These are phyloP conservation scores for Punctularia strigosozonata DNA, from an alignment of 768 basidiomycete genomes.

Conservation along the genomic window DNA sequence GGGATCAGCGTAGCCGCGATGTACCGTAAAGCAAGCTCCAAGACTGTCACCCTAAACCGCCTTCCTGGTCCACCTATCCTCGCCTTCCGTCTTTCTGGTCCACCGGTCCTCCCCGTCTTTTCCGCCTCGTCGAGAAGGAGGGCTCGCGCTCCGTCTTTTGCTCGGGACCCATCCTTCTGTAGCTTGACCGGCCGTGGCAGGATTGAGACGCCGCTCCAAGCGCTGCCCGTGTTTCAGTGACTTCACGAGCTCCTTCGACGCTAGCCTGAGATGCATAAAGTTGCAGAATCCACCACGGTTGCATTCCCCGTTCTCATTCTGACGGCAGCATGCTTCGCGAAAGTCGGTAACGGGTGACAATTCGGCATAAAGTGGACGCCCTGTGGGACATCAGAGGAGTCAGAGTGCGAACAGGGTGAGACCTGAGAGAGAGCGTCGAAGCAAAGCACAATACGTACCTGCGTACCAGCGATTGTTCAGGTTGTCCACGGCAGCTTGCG, in stretches of 20 bases:
- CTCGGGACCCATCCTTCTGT: slow-evolving; percentile 80
- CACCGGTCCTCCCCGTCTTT: slow-evolving; percentile 64
- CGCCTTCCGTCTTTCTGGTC: slow-evolving; percentile 57
- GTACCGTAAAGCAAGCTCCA: too few species aligned
- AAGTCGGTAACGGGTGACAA: slow-evolving; percentile 98
- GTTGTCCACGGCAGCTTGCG: slow-evolving; percentile 83
- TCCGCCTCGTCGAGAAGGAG: slow-evolving; percentile 44
- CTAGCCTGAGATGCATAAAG: slow-evolving; percentile 92
- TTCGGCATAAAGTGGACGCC: slow-evolving; percentile 92
- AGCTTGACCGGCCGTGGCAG: slow-evolving; percentile 46
- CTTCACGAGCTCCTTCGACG: slow-evolving; percentile 73
- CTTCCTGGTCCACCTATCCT: slow-evolving; percentile 46
- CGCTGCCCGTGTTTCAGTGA: slow-evolving; percentile 75
- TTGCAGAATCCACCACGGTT: slow-evolving; percentile 98
- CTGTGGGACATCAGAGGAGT: slow-evolving; percentile 25
- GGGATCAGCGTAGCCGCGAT: too few species aligned
- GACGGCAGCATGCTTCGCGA: slow-evolving; percentile 95
- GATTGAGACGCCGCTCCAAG: slow-evolving; percentile 68
- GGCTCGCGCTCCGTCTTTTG: slow-evolving; percentile 70
- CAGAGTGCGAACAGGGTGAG: slow-evolving; percentile 1
- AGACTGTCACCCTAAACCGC: background rate
- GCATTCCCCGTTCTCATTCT: slow-evolving; percentile 98
- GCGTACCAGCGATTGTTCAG: slow-evolving; percentile 98
- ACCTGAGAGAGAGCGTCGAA: background rate
- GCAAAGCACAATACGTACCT: slow-evolving; percentile 37